phyloP scores from a whole-genome alignment of 768 basidiomycete species.

The Panaeolus cyanescens region DNA sequence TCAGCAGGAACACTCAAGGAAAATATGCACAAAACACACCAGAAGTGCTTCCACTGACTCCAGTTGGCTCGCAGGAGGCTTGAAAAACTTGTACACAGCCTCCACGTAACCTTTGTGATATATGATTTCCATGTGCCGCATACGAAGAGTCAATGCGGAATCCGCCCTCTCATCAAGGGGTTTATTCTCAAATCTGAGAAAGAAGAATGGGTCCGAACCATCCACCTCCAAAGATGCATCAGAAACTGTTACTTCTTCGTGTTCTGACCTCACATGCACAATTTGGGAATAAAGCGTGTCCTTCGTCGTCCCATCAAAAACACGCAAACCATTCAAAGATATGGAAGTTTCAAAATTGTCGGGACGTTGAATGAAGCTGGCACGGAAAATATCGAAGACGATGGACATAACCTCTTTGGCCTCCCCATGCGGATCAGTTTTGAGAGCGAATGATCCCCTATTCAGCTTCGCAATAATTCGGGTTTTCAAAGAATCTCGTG shows the following conservation, averaged over 20 bases:
- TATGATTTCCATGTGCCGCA: slow-evolving; percentile 96
- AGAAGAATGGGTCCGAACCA: slow-evolving; percentile 64
- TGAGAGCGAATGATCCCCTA: slow-evolving; percentile 86
- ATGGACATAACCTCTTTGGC: slow-evolving; percentile 79
- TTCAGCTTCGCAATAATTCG: slow-evolving; percentile 77
- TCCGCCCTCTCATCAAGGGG: slow-evolving; percentile 92
- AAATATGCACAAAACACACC: slow-evolving; percentile 42
- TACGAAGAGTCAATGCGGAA: slow-evolving; percentile 82
- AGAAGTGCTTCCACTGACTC: slow-evolving; percentile 94
- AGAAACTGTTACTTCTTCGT: slow-evolving; percentile 10
- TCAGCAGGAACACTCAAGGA: slow-evolving; percentile 8
- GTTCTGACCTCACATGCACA: slow-evolving; percentile 62
- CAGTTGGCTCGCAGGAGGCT: slow-evolving; percentile 90
- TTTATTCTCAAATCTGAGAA: slow-evolving; percentile 87
- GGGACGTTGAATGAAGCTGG: slow-evolving; percentile 80
- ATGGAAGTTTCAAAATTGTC: slow-evolving; percentile 86
- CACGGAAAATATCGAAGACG: slow-evolving; percentile 85
- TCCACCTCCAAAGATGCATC: slow-evolving; percentile 16
- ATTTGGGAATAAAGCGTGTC: slow-evolving; percentile 87
- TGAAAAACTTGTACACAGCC: slow-evolving; percentile 88
- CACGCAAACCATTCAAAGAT: slow-evolving; percentile 82
- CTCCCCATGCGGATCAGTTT: slow-evolving; percentile 65
- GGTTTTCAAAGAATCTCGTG: slow-evolving; percentile 79
- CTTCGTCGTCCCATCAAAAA: slow-evolving; percentile 89
- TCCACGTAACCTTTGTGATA: slow-evolving; percentile 95